phyloP scores from a whole-genome alignment of 2,329 filamentous ascomycete species.

The Sordariomycetes sp. region DNA sequence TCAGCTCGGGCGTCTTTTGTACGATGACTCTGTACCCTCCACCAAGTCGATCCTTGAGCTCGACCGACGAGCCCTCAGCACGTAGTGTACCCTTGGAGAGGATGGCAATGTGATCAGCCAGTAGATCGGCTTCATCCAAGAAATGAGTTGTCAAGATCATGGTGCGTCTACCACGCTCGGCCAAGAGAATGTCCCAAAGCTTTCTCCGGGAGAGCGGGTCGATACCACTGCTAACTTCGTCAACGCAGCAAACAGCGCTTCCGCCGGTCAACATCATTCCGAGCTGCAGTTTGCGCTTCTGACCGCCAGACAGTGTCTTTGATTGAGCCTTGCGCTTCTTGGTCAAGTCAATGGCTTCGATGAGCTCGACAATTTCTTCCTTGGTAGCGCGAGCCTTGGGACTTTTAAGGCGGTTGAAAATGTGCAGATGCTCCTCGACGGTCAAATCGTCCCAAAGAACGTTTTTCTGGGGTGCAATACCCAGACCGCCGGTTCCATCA shows the following conservation, averaged over 20 bases:
- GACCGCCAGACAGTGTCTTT: slow-evolving; percentile 77
- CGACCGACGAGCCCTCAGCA: slow-evolving; percentile 75
- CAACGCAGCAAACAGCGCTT: slow-evolving; percentile 78
- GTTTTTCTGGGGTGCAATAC: slow-evolving; percentile 87
- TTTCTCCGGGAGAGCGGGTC: slow-evolving; percentile 81
- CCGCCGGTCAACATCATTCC: slow-evolving; percentile 95
- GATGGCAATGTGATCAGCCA: slow-evolving; percentile 83
- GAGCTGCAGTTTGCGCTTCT: slow-evolving; percentile 85
- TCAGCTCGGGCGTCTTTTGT: slow-evolving; percentile 45
- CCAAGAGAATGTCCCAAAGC: slow-evolving; percentile 88
- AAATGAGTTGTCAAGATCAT: slow-evolving; percentile 90
- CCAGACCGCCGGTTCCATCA: slow-evolving; percentile 69
- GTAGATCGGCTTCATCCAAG: slow-evolving; percentile 82
- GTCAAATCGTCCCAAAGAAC: slow-evolving; percentile 87
- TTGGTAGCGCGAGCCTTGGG: slow-evolving; percentile 44
- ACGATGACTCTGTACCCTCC: slow-evolving; percentile 79
- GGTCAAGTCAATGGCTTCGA: slow-evolving; percentile 63
- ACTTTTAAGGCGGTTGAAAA: slow-evolving; percentile 78
- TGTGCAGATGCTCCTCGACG: slow-evolving; percentile 72
- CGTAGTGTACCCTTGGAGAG: slow-evolving; percentile 77
- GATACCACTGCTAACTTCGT: slow-evolving; percentile 83
- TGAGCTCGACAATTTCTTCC: slow-evolving; percentile 52
- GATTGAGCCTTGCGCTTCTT: slow-evolving; percentile 64
- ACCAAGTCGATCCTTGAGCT: slow-evolving; percentile 73
- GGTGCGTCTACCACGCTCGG: slow-evolving; percentile 72